Evolutionary conservation across 1,284 basidiomycete genomes (phyloP).

Genomic region (Fistulina hepatica): DNA sequence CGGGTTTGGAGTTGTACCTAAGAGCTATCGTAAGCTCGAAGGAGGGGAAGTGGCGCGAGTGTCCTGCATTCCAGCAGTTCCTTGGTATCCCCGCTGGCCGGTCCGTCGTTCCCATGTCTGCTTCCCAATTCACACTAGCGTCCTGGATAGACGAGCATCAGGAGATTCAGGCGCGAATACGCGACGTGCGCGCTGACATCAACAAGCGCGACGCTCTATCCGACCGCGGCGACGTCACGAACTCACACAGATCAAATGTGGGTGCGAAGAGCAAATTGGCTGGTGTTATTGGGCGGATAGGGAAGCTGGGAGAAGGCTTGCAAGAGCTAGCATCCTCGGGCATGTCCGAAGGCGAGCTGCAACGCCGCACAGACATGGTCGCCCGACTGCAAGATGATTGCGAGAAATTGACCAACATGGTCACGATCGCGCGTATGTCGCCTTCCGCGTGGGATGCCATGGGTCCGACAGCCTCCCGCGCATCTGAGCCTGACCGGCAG

Average conservation of each 20-base stretch:
- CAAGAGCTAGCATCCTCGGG: constrained; percentile 52
- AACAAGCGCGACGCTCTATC: constrained; percentile 80
- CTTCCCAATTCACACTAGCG: constrained; percentile 62
- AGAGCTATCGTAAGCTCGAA: constrained; percentile 74
- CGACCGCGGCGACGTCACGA: constrained; percentile 59
- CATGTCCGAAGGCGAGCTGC: constrained; percentile 75
- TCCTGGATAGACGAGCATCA: constrained; percentile 82
- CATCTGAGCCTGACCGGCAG: constrained; percentile 50
- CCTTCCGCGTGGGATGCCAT: constrained; percentile 26
- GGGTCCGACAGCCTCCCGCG: constrained; percentile 24
- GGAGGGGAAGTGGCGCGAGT: constrained; percentile 75
- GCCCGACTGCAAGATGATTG: constrained; percentile 76
- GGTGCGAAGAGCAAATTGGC: constrained; percentile 78
- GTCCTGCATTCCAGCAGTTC: constrained; percentile 76
- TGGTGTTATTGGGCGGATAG: constrained; percentile 58
- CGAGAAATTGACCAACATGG: constrained; percentile 71
- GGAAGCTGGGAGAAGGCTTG: constrained; percentile 61
- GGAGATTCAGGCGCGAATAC: constrained; percentile 62
- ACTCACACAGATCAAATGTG: constrained; percentile 72
- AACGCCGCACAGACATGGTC: constrained; percentile 75
- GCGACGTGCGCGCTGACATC: constrained; percentile 73
- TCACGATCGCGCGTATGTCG: constrained; percentile 55
- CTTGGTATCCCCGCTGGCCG: constrained; percentile 68
- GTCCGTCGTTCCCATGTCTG: background rate
- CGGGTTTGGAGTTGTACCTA: constrained; percentile 76